Evolutionary conservation across 495 filamentous ascomycete species (phyloP).

Genomic region (Hypoxylon fuscum): DNA sequence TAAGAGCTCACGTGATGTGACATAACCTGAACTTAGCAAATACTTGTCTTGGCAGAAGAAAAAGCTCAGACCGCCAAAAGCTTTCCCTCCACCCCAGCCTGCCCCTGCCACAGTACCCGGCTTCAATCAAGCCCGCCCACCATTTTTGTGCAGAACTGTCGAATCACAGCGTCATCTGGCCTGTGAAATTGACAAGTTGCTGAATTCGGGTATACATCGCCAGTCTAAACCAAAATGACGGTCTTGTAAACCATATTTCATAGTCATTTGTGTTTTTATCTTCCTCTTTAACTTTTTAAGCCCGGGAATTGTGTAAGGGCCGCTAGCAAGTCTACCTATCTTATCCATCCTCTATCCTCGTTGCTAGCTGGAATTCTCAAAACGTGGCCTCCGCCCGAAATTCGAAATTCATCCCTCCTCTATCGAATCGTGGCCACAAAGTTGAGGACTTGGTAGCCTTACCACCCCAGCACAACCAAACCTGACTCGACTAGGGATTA

Average conservation of each 20-base stretch:
- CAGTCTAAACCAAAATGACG: conserved; percentile 22
- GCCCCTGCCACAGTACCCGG: neutral
- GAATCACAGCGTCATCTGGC: conserved; percentile 42
- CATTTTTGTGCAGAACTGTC: conserved; percentile 22
- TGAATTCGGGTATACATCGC: conserved; percentile 34
- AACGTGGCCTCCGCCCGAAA: conserved; percentile 39
- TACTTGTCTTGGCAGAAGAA: neutral
- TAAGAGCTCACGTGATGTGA: too few relatives aligned
- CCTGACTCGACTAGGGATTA: conserved; percentile 7
- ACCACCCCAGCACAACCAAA: conserved; percentile 7
- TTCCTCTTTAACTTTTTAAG: conserved; percentile 1
- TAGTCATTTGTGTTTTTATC: conserved; percentile 9
- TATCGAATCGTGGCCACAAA: conserved; percentile 37
- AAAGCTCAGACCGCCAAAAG: conserved; percentile 31
- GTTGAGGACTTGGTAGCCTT: conserved; percentile 1
- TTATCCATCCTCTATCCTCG: neutral
- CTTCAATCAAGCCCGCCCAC: conserved; percentile 15
- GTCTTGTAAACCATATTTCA: conserved; percentile 21
- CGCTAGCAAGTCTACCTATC: conserved; percentile 9
- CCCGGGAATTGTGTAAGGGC: conserved; percentile 3
- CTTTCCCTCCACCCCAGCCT: neutral
- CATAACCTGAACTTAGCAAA: too few relatives aligned
- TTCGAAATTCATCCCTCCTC: conserved; percentile 8
- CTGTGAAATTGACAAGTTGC: conserved; percentile 42
- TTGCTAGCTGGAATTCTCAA: conserved; percentile 8